Base-by-base conservation (phyloP, 768 basidiomycete genomes). In the Auriscalpium microsporum region DNA sequence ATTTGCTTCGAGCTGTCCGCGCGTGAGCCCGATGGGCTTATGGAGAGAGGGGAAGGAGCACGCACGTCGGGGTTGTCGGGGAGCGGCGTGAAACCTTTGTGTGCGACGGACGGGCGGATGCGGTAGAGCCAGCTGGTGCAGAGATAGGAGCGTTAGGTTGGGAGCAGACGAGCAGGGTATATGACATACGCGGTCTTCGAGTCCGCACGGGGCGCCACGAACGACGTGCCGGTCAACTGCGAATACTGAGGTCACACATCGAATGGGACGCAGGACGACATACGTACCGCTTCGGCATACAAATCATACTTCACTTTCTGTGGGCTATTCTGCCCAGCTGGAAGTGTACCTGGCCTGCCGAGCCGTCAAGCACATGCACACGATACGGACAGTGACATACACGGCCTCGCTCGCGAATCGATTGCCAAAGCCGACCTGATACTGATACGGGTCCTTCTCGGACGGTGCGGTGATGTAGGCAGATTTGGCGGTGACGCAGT, bases 101-200 rank as follows among this genome's bases (percentile, higher is more conserved):
- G 84, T 0, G 82, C 81, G 19, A 86, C 83, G 8, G 82, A 83
- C 4, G 83, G 83, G 33, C 82, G 76, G 56, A 86, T 83, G 34
- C 83, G 80, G 67, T 86, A 86, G 10, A 84, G 58, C 79, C 80
- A 85, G 10, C 81, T 83, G 48, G 23, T 42, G 13, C 17, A 44
- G 44, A 17, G 34, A 44, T 33, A 46, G 37, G 50, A 48, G 45
- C 14, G 11, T 46, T 7, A 40, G 10, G 11, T 35, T 33, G 21
- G 6, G 28, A 28, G 7, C 28, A 28, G 28, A 7, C 7, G 28
- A 28, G 28, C 28, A 21, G 11, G 16, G 6, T 21, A 23, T 16
- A 4, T 46, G 23, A 71, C 79, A 36, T 62, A 83, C 77, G 74
- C 68, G 56, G 74, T 74, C 58, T 78, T 68, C 58, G 80, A 83